Conservation (phyloP, 192 early-diverging fungal genomes). For the Entomortierella chlamydospora region DNA sequence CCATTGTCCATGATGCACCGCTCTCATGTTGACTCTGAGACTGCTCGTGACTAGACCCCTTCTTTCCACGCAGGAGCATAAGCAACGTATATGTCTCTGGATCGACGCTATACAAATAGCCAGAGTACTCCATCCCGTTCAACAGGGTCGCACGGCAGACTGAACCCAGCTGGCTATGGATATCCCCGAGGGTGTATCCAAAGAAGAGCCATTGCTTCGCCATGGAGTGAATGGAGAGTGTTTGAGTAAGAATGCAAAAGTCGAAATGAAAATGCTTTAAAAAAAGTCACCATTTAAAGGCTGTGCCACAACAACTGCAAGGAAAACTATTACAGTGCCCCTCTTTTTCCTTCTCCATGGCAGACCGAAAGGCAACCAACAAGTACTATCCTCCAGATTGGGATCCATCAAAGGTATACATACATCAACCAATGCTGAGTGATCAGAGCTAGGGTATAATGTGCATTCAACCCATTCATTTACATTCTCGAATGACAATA, state of each 20-base stretch:
- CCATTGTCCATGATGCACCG: neutral
- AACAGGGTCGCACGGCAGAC: slow-evolving; percentile 20
- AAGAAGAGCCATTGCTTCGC: slow-evolving; percentile 28
- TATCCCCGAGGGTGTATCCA: slow-evolving; percentile 22
- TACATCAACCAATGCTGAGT: neutral
- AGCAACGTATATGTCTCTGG: slow-evolving; percentile 43
- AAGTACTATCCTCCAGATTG: slow-evolving; percentile 92
- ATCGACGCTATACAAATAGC: slow-evolving; percentile 52
- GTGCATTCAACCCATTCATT: neutral
- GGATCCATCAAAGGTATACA: slow-evolving; percentile 86
- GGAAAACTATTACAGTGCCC: neutral
- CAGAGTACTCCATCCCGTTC: slow-evolving; percentile 26
- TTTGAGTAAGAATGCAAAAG: neutral
- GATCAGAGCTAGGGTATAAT: neutral
- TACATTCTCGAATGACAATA: slow-evolving; percentile 18
- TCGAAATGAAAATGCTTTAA: too few species aligned
- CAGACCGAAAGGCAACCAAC: slow-evolving; percentile 69
- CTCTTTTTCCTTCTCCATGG: slow-evolving; percentile 1
- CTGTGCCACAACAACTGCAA: neutral
- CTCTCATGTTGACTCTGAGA: neutral
- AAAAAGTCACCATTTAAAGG: neutral
- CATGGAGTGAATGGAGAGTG: slow-evolving; percentile 9
- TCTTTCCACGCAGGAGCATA: slow-evolving; percentile 11
- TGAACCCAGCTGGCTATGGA: slow-evolving; percentile 26
- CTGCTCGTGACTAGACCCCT: neutral